Evolutionary conservation across 148 eudicot species (phyloP).

Genomic region (Bassia scoparia): DNA sequence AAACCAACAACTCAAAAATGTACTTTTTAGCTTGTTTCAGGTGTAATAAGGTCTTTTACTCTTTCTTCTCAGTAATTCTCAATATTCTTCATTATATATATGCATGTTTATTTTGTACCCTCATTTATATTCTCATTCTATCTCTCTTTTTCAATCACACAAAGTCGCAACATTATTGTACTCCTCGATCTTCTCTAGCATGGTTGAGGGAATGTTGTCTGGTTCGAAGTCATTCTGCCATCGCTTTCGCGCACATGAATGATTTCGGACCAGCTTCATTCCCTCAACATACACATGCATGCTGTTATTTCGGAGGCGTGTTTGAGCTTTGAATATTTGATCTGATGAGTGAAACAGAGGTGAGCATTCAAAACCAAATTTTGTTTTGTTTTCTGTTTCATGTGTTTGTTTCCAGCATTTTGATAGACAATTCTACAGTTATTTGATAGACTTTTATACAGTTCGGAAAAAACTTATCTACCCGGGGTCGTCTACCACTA

Average conservation of each 20-base stretch:
- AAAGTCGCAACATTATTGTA: not conserved
- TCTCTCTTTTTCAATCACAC: not conserved
- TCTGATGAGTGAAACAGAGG: too few relatives aligned
- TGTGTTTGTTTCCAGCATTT: too few relatives aligned
- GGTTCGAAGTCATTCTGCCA: slow-evolving; percentile 47
- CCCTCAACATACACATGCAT: slow-evolving; percentile 40
- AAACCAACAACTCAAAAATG: too few relatives aligned
- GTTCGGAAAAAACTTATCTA: too few relatives aligned
- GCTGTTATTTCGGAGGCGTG: too few relatives aligned
- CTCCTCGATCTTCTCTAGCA: slow-evolving; percentile 15
- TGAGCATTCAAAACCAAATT: not conserved
- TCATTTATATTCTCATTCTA: slow-evolving; percentile 4
- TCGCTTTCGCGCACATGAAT: slow-evolving; percentile 23
- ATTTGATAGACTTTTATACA: too few relatives aligned
- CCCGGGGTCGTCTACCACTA: too few relatives aligned
- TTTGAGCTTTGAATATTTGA: too few relatives aligned
- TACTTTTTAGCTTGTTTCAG: not conserved
- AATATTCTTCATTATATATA: not conserved
- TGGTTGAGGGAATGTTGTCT: slow-evolving; percentile 72
- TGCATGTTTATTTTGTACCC: slow-evolving; percentile 10
- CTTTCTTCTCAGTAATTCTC: not conserved
- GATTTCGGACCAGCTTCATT: slow-evolving; percentile 86
- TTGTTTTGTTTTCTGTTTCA: not conserved
- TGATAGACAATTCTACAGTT: too few relatives aligned
- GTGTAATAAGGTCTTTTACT: not conserved